These are phyloP conservation scores for Gilbertella persicaria DNA, from an alignment of 371 early-diverging fungal species.

Conservation along the genomic window DNA sequence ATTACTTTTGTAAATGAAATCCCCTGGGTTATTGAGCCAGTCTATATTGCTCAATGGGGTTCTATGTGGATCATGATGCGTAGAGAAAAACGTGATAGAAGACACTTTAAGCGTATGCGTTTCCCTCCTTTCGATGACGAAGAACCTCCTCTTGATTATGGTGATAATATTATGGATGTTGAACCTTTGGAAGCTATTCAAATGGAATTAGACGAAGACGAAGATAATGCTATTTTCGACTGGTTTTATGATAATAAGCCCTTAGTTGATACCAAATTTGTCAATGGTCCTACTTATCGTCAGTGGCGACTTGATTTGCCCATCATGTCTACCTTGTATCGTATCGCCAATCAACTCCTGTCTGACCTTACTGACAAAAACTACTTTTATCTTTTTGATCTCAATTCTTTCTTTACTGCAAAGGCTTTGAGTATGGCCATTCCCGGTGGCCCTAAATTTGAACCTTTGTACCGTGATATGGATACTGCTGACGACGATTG, in stretches of 20 bases:
- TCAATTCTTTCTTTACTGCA: conserved; percentile 93
- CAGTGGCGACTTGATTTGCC: conserved; percentile 92
- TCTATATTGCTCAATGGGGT: conserved; percentile 98
- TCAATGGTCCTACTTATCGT: conserved; percentile 91
- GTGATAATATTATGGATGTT: conserved; percentile 96
- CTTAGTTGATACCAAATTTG: conserved; percentile 79
- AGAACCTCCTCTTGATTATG: conserved; percentile 97
- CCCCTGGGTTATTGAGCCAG: conserved; percentile 94
- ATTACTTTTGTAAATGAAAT: conserved; percentile 98
- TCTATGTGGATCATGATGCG: conserved; percentile 99
- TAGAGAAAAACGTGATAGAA: conserved; percentile 95
- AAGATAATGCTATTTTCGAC: conserved; percentile 90
- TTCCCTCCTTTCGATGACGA: conserved; percentile 99
- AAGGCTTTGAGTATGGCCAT: conserved; percentile 99
- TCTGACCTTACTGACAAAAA: conserved; percentile 94
- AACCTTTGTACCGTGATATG: conserved; percentile 93
- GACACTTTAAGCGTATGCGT: conserved; percentile 98
- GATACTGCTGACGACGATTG: conserved; percentile 98
- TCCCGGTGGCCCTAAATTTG: conserved; percentile 98
- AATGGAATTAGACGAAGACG: conserved; percentile 96
- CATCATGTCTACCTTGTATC: conserved; percentile 93
- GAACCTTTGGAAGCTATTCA: conserved; percentile 97
- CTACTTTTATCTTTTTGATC: conserved; percentile 96
- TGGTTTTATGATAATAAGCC: conserved; percentile 99
- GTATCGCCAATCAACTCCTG: conserved; percentile 90